These are phyloP conservation scores for Penicillium sp. DNA, from an alignment of 2,329 filamentous ascomycete genomes.

Conservation along the genomic window DNA sequence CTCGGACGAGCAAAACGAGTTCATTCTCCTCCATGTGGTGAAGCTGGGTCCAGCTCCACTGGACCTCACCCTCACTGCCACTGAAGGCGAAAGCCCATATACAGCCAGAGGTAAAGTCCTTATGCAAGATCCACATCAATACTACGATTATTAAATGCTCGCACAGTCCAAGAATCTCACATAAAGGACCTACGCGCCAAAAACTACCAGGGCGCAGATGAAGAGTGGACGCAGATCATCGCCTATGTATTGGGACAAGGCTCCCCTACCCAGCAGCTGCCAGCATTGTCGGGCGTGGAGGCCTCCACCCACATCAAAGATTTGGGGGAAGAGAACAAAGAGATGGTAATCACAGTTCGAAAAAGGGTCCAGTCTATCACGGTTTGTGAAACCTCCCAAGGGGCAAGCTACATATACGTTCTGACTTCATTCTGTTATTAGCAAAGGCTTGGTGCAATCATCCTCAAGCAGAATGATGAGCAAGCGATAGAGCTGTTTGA, in stretches of 20 bases:
- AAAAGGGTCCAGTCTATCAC: slow-evolving; percentile 52
- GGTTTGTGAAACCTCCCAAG: slow-evolving; percentile 20
- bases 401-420: not conserved
- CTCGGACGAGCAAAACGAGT: slow-evolving; percentile 40
- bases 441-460: slow-evolving; percentile 57
- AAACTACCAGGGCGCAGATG: slow-evolving; percentile 44
- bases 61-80: slow-evolving; percentile 58
- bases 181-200: slow-evolving; percentile 42
- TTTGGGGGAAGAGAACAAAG: slow-evolving; percentile 29
- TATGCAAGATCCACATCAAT: not conserved
- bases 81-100: slow-evolving; percentile 59
- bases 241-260: slow-evolving; percentile 36
- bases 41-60: slow-evolving; percentile 39
- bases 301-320: slow-evolving; percentile 29
- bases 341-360: slow-evolving; percentile 43
- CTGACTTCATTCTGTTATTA: slow-evolving; percentile 22
- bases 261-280: slow-evolving; percentile 11
- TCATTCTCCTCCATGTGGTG: slow-evolving; percentile 53
- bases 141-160: slow-evolving; percentile 12
- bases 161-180: slow-evolving; percentile 37
- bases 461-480: slow-evolving; percentile 53
- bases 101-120: slow-evolving; percentile 43
- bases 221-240: slow-evolving; percentile 43
- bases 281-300: slow-evolving; percentile 31
- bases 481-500: slow-evolving; percentile 58